Percentiles rank a stretch among this genome's conserved stretches.
Conservation (phyloP, 345 rosid genomes). For the Tarenaya hassleriana region DNA sequence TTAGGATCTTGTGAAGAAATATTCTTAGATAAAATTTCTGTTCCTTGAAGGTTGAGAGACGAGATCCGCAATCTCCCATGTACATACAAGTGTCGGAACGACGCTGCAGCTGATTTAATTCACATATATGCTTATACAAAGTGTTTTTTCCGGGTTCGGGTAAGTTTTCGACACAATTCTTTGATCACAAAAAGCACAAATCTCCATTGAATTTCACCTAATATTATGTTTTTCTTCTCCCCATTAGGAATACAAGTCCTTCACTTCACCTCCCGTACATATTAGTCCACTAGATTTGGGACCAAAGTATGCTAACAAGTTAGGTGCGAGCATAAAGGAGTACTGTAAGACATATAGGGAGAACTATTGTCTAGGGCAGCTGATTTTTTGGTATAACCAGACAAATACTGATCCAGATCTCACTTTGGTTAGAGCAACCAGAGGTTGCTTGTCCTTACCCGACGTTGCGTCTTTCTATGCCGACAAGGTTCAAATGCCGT, state of each 20-base stretch:
- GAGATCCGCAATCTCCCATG: constrained; percentile 84
- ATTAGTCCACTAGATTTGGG: constrained; percentile 94
- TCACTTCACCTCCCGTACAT: constrained; percentile 79
- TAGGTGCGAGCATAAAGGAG: constrained; percentile 65
- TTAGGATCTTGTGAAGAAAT: constrained; percentile 5
- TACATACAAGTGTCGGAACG: constrained; percentile 87
- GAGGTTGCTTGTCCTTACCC: constrained; percentile 91
- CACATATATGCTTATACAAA: constrained; percentile 90
- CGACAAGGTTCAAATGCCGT: constrained; percentile 72
- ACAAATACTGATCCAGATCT: constrained; percentile 73
- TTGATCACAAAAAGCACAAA: constrained; percentile 6
- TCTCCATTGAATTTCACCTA: constrained; percentile 10
- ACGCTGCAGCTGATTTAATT: constrained; percentile 98
- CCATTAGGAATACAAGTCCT: constrained; percentile 75
- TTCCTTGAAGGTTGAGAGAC: constrained; percentile 77
- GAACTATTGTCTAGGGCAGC: constrained; percentile 94
- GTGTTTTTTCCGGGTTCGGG: constrained; percentile 72
- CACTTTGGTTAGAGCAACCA: constrained; percentile 57
- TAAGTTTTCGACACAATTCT: constrained; percentile 28
- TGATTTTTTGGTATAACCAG: constrained; percentile 91
- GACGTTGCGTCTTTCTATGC: constrained; percentile 83
- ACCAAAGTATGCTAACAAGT: constrained; percentile 67
- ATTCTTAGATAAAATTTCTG: constrained; percentile 9
- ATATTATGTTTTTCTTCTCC: constrained; percentile 19
- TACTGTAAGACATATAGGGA: constrained; percentile 84